Percentiles rank a stretch among this genome's conserved stretches.
These are phyloP conservation scores for Thielaviopsis ethacetica DNA, from an alignment of 2,329 filamentous ascomycete genomes.

Conservation along the genomic window DNA sequence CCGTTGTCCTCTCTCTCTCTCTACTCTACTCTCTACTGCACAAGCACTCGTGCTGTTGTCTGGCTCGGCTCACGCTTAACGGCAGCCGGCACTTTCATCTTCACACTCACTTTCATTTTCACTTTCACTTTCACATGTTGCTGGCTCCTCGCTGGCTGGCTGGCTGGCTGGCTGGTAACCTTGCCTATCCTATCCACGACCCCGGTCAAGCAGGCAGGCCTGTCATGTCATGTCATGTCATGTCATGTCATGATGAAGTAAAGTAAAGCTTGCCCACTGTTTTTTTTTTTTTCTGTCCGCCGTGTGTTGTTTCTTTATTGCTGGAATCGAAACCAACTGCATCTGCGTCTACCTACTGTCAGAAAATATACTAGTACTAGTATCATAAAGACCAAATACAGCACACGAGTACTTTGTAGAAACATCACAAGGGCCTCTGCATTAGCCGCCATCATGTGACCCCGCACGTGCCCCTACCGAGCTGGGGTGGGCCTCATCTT, in stretches of 20 bases:
- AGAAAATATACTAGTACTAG: too few species aligned
- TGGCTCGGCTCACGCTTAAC: not conserved
- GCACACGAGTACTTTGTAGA: too few species aligned
- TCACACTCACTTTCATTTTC: too few species aligned
- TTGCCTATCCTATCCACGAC: not conserved
- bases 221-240: not conserved
- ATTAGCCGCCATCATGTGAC: not conserved
- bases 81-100: too few species aligned
- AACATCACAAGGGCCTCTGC: not conserved
- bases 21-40: not conserved
- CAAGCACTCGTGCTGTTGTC: too few species aligned
- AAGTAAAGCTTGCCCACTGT: not conserved
- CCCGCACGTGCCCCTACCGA: not conserved
- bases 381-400: not conserved
- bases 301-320: not conserved
- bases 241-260: not conserved
- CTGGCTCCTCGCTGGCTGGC: too few species aligned
- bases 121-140: too few species aligned
- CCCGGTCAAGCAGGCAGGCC: not conserved
- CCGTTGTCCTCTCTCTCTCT: not conserved
- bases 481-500: not conserved
- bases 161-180: too few species aligned
- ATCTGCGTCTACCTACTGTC: not conserved
- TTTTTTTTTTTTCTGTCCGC: not conserved
- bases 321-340: too few species aligned